Base-by-base conservation (phyloP, 1,284 basidiomycete species). In the Peniophora sp. region DNA sequence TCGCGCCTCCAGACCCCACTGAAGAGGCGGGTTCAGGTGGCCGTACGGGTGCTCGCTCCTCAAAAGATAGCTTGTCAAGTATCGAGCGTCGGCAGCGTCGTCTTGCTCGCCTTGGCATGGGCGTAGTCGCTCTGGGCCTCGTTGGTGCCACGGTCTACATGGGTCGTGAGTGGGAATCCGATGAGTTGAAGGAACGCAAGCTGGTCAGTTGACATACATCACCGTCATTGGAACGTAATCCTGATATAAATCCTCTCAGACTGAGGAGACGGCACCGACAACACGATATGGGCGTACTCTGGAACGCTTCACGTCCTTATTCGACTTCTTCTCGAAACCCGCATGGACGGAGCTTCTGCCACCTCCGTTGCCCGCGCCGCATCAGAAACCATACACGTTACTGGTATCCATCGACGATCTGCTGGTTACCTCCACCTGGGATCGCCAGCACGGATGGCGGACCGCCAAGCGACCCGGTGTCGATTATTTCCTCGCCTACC, bases 401-500 rank as follows among this genome's bases (percentile, higher is more conserved):
- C 75, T 98, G 3, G 69, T 99, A 45, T 95, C 94, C 43, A 71
- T 99, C 22, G 96, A 99, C 58, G 95, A 97, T 62, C 75, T 99
- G 20, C 78, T 99, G 17, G 81, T 98, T 18, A 88, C 89, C 24
- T 94, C 90, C 14, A 86, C 84, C 2, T 99, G 96, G 96, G 92
- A 95, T 75, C 83, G 91, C 49, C 76, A 86, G 71, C 74, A 88
- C 59, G 92, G 92, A 32, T 95, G 92, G 92, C 75, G 89, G 57
- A 94, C 91, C 2, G 92, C 91, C 35, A 95, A 95, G 68, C 83
- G 97, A 48, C 96, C 96, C 1, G 97, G 97, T 2, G 88, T 96
- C 9, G 97, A 99, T 66, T 97, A 98, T 69, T 99, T 98, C 79
- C 75, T 99, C 47, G 94, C 83, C 32, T 98, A 99, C 68, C 78